Evolutionary conservation across 2,329 filamentous ascomycete species (phyloP).

Genomic region (Dactylellina cionopaga): DNA sequence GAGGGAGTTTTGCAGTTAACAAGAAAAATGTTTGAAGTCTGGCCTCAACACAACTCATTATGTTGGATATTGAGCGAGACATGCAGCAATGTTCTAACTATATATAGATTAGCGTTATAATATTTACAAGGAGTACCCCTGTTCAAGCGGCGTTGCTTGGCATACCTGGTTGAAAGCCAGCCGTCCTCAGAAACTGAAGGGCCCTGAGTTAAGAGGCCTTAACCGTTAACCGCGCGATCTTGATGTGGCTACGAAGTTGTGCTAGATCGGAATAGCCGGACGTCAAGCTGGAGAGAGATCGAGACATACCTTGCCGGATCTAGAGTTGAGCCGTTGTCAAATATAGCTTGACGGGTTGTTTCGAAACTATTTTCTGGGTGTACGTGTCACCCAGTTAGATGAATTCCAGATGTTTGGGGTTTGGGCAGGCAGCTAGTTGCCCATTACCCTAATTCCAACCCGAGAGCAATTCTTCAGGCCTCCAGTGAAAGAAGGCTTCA

Average conservation of each 20-base stretch:
- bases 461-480: constrained; percentile 9
- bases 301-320: background rate
- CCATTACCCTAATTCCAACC: background rate
- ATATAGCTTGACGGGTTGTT: constrained; percentile 26
- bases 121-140: no score
- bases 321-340: constrained; percentile 21
- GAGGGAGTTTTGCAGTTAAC: no score
- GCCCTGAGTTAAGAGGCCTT: no score
- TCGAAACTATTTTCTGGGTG: background rate
- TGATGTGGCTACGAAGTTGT: no score
- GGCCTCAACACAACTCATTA: no score
- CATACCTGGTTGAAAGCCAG: background rate
- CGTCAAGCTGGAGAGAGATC: background rate
- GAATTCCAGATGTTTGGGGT: background rate
- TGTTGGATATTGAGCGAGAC: no score
- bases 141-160: background rate
- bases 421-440: constrained; percentile 20
- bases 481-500: constrained; percentile 4
- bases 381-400: constrained; percentile 25
- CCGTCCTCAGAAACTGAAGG: no score
- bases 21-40: no score
- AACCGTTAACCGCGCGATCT: no score
- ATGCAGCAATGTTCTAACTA: background rate
- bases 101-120: background rate
- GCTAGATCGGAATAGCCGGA: no score